Conservation (phyloP, 164 flowering plant species). For the Pachysandra terminalis region DNA sequence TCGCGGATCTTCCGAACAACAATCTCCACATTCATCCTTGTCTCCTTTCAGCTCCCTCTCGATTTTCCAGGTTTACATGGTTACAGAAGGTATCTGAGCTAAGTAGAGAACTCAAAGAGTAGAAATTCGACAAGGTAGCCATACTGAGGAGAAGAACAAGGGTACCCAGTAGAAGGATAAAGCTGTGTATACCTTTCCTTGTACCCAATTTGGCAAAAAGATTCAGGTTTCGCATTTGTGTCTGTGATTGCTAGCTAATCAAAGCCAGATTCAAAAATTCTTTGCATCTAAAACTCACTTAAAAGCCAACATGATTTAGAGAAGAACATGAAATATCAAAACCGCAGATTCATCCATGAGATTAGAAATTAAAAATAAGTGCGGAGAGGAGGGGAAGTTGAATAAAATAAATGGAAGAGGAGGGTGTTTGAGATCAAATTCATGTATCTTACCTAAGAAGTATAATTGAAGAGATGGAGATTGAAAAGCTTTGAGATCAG, state of each 20-base stretch:
- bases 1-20: constrained; percentile 43
- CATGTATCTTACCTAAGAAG: neutral
- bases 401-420: neutral
- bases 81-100: constrained; percentile 29
- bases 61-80: constrained; percentile 5
- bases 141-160: constrained; percentile 37
- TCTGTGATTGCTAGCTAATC: no score
- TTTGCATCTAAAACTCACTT: neutral
- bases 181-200: constrained; percentile 27
- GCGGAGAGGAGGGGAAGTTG: neutral
- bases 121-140: constrained; percentile 41
- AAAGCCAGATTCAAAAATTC: neutral
- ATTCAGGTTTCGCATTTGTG: constrained; percentile 23
- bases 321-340: neutral
- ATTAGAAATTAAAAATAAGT: neutral
- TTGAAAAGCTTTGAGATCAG: constrained; percentile 19
- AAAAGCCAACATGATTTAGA: neutral
- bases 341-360: no score
- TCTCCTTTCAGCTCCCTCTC: constrained; percentile 6
- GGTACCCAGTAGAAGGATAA: constrained; percentile 31
- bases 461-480: neutral
- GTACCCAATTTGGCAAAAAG: constrained; percentile 26
- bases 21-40: constrained; percentile 19
- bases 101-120: constrained; percentile 36
- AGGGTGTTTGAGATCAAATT: neutral